phyloP scores from a whole-genome alignment of 2,329 filamentous ascomycete species.

The Hirsutella minnesotensis region DNA sequence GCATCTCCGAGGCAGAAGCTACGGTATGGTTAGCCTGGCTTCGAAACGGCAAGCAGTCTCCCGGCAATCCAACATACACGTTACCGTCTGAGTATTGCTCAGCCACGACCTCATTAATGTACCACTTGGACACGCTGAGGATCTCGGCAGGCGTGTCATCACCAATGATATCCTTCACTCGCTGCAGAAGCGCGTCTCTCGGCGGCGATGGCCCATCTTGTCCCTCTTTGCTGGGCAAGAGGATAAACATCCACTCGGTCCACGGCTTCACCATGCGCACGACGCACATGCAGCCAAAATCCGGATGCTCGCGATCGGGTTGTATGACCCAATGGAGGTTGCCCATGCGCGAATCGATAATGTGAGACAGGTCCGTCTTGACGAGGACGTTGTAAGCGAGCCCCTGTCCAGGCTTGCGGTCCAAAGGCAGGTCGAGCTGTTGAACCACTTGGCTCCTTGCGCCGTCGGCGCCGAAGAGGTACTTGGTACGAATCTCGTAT shows the following conservation, averaged over 20 bases:
- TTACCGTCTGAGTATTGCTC: slow-evolving; percentile 41
- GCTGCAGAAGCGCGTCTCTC: slow-evolving; percentile 31
- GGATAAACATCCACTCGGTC: slow-evolving; percentile 49
- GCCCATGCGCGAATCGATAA: slow-evolving; percentile 36
- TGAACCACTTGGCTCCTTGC: slow-evolving; percentile 25
- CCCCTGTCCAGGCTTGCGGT: slow-evolving; percentile 27
- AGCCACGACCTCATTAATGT: slow-evolving; percentile 49
- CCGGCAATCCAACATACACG: slow-evolving; percentile 16
- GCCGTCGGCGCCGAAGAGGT: slow-evolving; percentile 44
- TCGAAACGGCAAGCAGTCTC: neutral
- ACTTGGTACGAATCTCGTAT: slow-evolving; percentile 36
- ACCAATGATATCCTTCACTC: slow-evolving; percentile 39
- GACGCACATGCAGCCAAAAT: slow-evolving; percentile 37
- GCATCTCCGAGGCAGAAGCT: slow-evolving; percentile 46
- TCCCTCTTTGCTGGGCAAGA: slow-evolving; percentile 30
- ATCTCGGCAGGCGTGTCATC: slow-evolving; percentile 40
- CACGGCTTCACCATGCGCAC: slow-evolving; percentile 52
- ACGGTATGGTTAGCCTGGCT: neutral
- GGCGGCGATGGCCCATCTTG: slow-evolving; percentile 26
- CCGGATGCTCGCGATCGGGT: slow-evolving; percentile 37
- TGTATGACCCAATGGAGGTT: slow-evolving; percentile 51
- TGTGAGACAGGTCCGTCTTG: slow-evolving; percentile 34
- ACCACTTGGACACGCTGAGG: slow-evolving; percentile 43
- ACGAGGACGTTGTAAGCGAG: slow-evolving; percentile 28
- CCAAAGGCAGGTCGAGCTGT: slow-evolving; percentile 25